Percentiles rank a stretch among this genome's conserved stretches.
Conservation (phyloP, 768 basidiomycete species). For the Suillus luteus region DNA sequence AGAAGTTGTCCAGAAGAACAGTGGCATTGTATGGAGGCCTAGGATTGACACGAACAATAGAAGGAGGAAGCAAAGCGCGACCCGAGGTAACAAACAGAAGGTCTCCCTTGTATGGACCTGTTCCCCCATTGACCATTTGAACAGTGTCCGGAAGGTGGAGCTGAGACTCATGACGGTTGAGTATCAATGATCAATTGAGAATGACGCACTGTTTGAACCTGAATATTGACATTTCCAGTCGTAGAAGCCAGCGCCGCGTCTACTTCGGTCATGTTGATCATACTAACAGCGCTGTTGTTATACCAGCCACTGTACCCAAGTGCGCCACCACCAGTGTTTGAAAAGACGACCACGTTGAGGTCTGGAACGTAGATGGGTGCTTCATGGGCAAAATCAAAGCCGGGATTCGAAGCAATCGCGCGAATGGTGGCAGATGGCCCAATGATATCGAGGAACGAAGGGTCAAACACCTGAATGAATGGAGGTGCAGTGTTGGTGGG, state of each 20-base stretch:
- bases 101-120: constrained; percentile 60
- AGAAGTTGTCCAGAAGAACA: constrained; percentile 75
- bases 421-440: constrained; percentile 56
- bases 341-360: constrained; percentile 71
- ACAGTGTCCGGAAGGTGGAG: constrained; percentile 57
- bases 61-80: constrained; percentile 61
- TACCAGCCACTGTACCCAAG: constrained; percentile 63
- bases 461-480: constrained; percentile 56
- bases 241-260: constrained; percentile 43
- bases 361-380: constrained; percentile 62
- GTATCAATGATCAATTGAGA: background rate
- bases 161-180: constrained; percentile 36
- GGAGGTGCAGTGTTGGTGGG: constrained; percentile 56
- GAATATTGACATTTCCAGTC: constrained; percentile 47
- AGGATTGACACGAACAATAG: constrained; percentile 66
- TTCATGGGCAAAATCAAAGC: constrained; percentile 73
- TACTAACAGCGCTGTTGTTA: constrained; percentile 63
- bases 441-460: constrained; percentile 55
- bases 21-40: constrained; percentile 64
- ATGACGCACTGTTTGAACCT: constrained; percentile 41
- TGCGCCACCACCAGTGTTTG: constrained; percentile 65
- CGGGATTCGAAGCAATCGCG: constrained; percentile 58
- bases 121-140: constrained; percentile 76
- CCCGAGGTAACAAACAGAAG: constrained; percentile 68
- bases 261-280: constrained; percentile 61